These are phyloP conservation scores for Nevesoporus exiguus DNA, from an alignment of 768 basidiomycete species.

Conservation along the genomic window DNA sequence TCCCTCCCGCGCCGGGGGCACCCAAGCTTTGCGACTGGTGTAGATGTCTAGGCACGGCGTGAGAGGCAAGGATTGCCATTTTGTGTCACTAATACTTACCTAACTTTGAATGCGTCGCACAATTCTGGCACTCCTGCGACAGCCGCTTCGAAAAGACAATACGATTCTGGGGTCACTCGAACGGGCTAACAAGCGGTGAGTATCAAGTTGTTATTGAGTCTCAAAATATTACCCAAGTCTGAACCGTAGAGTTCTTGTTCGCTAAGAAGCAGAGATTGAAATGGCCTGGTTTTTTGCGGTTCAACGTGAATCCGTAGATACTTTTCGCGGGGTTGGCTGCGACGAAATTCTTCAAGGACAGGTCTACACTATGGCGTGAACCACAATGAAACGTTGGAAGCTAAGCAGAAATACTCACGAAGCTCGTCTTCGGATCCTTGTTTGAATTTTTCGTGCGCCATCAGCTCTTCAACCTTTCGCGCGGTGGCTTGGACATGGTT, in stretches of 20 bases:
- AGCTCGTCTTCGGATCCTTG: slow-evolving; percentile 83
- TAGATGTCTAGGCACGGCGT: slow-evolving; percentile 50
- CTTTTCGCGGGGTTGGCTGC: slow-evolving; percentile 92
- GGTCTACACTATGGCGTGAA: slow-evolving; percentile 45
- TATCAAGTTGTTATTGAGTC: not conserved
- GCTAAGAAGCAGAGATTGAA: slow-evolving; percentile 92
- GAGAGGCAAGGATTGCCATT: not conserved
- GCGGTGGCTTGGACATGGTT: slow-evolving; percentile 95
- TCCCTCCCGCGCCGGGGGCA: slow-evolving; percentile 54
- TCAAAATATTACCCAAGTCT: slow-evolving; percentile 69
- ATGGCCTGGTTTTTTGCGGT: slow-evolving; percentile 87
- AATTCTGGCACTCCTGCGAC: slow-evolving; percentile 90
- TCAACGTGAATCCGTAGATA: slow-evolving; percentile 93
- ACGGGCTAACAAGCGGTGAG: slow-evolving; percentile 55
- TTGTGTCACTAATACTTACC: slow-evolving; percentile 38
- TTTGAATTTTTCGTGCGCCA: slow-evolving; percentile 95
- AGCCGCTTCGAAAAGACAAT: slow-evolving; percentile 85
- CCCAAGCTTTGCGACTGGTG: slow-evolving; percentile 71
- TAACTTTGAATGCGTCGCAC: slow-evolving; percentile 95
- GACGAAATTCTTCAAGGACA: slow-evolving; percentile 84
- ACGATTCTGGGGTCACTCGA: slow-evolving; percentile 83
- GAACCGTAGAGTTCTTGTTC: slow-evolving; percentile 84
- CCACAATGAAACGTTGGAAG: not conserved
- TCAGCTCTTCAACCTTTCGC: slow-evolving; percentile 89
- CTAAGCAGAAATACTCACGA: slow-evolving; percentile 52